Evolutionary conservation across 768 basidiomycete genomes (phyloP).

Genomic region (Pisolithus sp.): DNA sequence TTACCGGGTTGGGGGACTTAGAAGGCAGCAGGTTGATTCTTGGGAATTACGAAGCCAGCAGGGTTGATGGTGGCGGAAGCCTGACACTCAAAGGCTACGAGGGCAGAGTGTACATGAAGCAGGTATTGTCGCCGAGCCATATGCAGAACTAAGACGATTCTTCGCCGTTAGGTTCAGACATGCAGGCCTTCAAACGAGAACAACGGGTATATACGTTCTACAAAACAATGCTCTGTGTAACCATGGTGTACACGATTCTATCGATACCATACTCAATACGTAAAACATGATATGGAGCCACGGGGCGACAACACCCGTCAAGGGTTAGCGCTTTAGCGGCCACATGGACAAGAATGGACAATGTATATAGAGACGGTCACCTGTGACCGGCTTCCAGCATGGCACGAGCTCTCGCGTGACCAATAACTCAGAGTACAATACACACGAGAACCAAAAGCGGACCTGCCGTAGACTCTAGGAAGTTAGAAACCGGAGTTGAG

Average conservation of each 20-base stretch:
- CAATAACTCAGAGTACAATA: not conserved
- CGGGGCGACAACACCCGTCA: too few relatives aligned
- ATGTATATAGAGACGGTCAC: not conserved
- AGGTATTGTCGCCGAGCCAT: not conserved
- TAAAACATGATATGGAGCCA: not conserved
- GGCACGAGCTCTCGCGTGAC: not conserved
- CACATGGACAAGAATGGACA: not conserved
- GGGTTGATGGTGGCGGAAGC: constrained; percentile 1
- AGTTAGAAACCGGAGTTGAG: not conserved
- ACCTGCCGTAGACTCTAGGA: not conserved
- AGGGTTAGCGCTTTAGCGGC: not conserved
- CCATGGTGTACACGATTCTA: not conserved
- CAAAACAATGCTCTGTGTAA: not conserved
- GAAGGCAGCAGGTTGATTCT: constrained; percentile 13
- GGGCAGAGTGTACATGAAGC: constrained; percentile 20
- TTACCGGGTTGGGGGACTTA: constrained; percentile 2
- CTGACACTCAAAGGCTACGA: constrained; percentile 23
- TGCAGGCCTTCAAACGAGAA: not conserved
- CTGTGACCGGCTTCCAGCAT: not conserved
- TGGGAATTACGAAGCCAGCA: constrained; percentile 18
- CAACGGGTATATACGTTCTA: not conserved
- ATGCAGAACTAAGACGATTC: not conserved
- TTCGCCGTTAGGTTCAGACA: not conserved
- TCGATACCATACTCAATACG: not conserved
- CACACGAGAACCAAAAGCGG: not conserved